These are phyloP conservation scores for Diaporthe nobilis DNA, from an alignment of 2,329 filamentous ascomycete genomes.

Conservation along the genomic window DNA sequence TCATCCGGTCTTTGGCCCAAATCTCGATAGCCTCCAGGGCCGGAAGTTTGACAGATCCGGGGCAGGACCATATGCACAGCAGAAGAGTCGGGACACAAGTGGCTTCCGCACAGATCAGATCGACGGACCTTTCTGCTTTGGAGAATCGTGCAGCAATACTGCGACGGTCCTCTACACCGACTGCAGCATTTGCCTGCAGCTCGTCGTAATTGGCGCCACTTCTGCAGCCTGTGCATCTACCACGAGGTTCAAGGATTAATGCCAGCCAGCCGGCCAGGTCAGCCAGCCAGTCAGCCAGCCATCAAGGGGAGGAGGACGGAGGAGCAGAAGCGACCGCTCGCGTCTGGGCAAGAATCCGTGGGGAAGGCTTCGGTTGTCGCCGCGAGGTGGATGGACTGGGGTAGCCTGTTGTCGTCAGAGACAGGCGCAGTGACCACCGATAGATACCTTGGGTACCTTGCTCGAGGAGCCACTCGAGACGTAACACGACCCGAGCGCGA, in stretches of 20 bases:
- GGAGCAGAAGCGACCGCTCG: constrained; percentile 34
- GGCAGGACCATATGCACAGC: constrained; percentile 23
- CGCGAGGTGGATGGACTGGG: constrained; percentile 30
- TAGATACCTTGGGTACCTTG: constrained; percentile 2
- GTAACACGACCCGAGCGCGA: constrained; percentile 32
- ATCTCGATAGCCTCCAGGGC: constrained; percentile 24
- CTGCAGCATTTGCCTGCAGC: constrained; percentile 37
- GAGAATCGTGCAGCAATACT: constrained; percentile 35
- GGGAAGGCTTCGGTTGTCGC: constrained; percentile 38
- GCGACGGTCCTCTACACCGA: constrained; percentile 39
- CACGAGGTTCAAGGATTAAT: constrained; percentile 41
- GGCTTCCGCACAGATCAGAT: constrained; percentile 35
- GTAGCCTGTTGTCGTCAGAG: constrained; percentile 26
- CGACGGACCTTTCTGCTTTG: constrained; percentile 34
- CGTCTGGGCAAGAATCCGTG: constrained; percentile 29
- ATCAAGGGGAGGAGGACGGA: constrained; percentile 30
- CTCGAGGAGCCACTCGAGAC: constrained; percentile 25
- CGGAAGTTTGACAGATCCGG: constrained; percentile 35
- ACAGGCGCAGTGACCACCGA: constrained; percentile 2
- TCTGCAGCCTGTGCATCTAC: constrained; percentile 30
- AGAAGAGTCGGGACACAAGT: constrained; percentile 30
- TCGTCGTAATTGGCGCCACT: constrained; percentile 37
- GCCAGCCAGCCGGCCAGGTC: constrained; percentile 20
- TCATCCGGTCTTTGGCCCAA: constrained; percentile 21
- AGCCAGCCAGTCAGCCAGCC: constrained; percentile 2